Base-by-base conservation (phyloP, 73 alveolate genomes). In the Urostyla sp. region DNA sequence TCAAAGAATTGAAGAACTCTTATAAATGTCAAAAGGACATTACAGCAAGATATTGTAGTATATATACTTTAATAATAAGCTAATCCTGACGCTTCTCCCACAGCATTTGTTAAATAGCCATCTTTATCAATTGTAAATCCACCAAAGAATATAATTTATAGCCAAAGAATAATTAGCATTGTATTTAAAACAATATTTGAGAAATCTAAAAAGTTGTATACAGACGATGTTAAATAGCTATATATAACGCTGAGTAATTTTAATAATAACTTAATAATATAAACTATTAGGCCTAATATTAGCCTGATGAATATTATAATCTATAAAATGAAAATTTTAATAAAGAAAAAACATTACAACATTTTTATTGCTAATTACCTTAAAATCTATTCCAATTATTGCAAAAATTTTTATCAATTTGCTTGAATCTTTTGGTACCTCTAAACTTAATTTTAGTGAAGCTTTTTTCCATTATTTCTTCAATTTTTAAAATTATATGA, bases 1-100 rank as follows among this genome's bases (percentile, higher is more conserved):
- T 74, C 40, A 48, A 78, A 87, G 55, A 59, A 80, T 58, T 87
- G 77, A 20, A 79, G 32, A 27, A 87, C 45, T 40, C 89, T 63
- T 56, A 87, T 0, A 38, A 87, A 78, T 15, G 74, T 54, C 50
- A 87, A 23, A 40, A 87, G 69, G 30, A 48, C 66, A 36, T 74
- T 67, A 40, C 78, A 32, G 0, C 72, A 67, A 0, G 80, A 15
- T 23, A 66, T 3, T 10, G 1, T 0, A 18, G 87, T 40, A 44
- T 87, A 87, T 11, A 30, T 27, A 21, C 21, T 46, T 23, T 40
- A 35, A 20, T 63, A 35, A 0, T 32, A 11, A 1, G 84, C 38
- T 18, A 49, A 30, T 18, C 75, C 59, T 32, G 49, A 45, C 15
- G 77, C 72, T 8, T 35, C 67, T 28, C 72, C 74, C 28, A 66